These are phyloP conservation scores for Ogataea nonfermentans DNA, from an alignment of 805 yeast species.

Conservation along the genomic window DNA sequence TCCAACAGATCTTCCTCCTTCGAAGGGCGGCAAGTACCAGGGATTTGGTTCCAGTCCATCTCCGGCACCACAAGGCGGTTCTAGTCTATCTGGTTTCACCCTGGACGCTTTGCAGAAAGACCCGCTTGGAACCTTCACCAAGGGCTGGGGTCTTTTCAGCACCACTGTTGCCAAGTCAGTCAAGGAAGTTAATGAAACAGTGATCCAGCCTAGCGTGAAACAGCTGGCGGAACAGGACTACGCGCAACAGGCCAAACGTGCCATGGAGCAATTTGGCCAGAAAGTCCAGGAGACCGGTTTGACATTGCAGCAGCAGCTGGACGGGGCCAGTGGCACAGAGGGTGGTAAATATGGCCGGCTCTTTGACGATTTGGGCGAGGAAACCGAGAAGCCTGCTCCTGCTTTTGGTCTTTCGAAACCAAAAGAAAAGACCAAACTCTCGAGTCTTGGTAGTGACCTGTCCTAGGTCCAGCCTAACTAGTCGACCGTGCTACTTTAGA, in stretches of 20 bases:
- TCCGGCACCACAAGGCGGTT: slow-evolving; percentile 36
- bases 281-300: slow-evolving; percentile 86
- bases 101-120: slow-evolving; percentile 72
- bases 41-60: slow-evolving; percentile 86
- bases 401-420: slow-evolving; percentile 69
- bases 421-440: slow-evolving; percentile 52
- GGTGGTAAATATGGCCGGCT: slow-evolving; percentile 46
- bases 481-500: too few species aligned
- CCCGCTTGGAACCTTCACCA: slow-evolving; percentile 85
- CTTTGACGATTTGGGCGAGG: slow-evolving; percentile 54
- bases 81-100: slow-evolving; percentile 55
- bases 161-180: slow-evolving; percentile 81
- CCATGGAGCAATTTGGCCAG: slow-evolving; percentile 96
- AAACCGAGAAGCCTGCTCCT: slow-evolving; percentile 44
- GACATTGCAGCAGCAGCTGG: slow-evolving; percentile 55
- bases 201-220: slow-evolving; percentile 86
- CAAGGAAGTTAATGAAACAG: slow-evolving; percentile 80
- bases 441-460: slow-evolving; percentile 40
- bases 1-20: slow-evolving; percentile 81
- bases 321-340: slow-evolving; percentile 40
- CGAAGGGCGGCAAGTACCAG: slow-evolving; percentile 88
- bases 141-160: slow-evolving; percentile 94
- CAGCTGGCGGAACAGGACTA: slow-evolving; percentile 78
- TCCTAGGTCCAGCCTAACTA: background rate
- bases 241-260: slow-evolving; percentile 78